A percentile compares a stretch with the other conserved stretches of the same genome.
Evolutionary conservation across 257 asterid genomes (phyloP).

Genomic region (Plantago elongata): DNA sequence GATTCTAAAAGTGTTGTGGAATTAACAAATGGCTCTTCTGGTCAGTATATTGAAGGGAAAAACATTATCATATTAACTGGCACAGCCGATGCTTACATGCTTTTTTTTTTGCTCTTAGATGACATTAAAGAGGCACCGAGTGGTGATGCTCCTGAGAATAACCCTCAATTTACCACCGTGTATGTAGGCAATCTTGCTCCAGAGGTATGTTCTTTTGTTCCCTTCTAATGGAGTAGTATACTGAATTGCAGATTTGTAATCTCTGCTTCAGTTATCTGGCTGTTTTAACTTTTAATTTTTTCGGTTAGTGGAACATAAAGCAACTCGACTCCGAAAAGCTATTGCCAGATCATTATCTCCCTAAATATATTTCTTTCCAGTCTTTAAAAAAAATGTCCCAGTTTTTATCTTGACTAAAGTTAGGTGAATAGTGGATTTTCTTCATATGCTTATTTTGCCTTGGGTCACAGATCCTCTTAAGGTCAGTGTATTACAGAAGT

Average conservation of each 20-base stretch:
- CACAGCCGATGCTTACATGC: conserved; percentile 2
- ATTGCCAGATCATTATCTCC: no score
- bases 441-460: no score
- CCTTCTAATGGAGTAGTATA: no score
- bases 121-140: conserved; percentile 72
- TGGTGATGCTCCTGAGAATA: conserved; percentile 82
- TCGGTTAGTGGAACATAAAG: no score
- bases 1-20: conserved; percentile 88
- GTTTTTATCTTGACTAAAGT: no score
- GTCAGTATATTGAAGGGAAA: conserved; percentile 30
- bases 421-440: no score
- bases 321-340: no score
- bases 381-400: no score
- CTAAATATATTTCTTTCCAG: no score
- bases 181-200: conserved; percentile 95
- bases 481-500: neutral
- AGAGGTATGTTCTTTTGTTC: conserved; percentile 37
- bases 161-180: conserved; percentile 82
- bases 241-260: neutral
- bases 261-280: conserved; percentile 1
- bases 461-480: no score
- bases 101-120: conserved; percentile 39
- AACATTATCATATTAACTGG: neutral
- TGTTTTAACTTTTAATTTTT: no score
- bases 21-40: conserved; percentile 73